Evolutionary conservation across 768 basidiomycete genomes (phyloP), one percentile per base, ranked within the genome.

Genomic region (Naganishia randhawae): DNA sequence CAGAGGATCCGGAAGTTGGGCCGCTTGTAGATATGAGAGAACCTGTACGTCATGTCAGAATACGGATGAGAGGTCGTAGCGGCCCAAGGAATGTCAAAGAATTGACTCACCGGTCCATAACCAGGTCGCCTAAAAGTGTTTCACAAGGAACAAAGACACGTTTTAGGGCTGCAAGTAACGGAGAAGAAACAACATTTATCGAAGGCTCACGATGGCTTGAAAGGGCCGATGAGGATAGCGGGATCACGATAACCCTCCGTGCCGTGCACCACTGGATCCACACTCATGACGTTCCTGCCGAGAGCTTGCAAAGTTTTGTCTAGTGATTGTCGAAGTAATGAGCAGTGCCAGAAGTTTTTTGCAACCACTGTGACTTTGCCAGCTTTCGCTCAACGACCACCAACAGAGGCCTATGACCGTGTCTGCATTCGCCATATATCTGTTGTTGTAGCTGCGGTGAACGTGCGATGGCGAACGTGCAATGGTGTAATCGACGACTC

Each of bases 21-120:
- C 75, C 2, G 78, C 78, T 73, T 79, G 77, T 3, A 79, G 76
- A 64, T 79, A 79, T 0, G 77, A 78, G 6, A 79, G 70, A 0
- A 79, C 57, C 57, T 61, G 37, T 22, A 13, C n/a, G 19, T 19
- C 8, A 33, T 22, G 19, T 3, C 1, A 37, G 5, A 55, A 7
- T 10, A 1, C 41, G 41, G 11, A 33, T 33, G 8, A 55, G 54
- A 9, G 1, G 32, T 2, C 14, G 31, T 19, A 19, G 11, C 8
- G 5, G 54, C 5, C 33, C 7, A 22, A n/a, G 53, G 25, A 6
- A 13, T 22, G 19, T n/a, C 3, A 17, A 37, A 6, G 2, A 7
- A 22, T 55, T 9, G n/a, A 29, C 57, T 3, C 41, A 61, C 72
- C 55, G 78, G 78, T 22, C 78, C 78, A 65, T 79, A 79, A 55